These are phyloP conservation scores for Oehlia diaphana DNA, from an alignment of 192 early-diverging fungal genomes.

Conservation along the genomic window DNA sequence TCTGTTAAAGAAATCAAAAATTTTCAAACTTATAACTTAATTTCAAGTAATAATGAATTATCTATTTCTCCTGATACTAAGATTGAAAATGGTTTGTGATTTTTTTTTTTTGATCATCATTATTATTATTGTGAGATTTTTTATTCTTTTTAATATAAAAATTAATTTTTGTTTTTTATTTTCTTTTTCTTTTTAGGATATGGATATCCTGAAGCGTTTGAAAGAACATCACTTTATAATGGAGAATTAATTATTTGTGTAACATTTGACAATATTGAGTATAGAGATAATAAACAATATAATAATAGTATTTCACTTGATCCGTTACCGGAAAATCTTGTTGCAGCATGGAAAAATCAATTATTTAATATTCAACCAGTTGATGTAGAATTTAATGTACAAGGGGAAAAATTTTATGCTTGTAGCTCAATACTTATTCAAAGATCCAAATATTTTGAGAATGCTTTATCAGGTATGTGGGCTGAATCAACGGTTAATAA, in stretches of 20 bases:
- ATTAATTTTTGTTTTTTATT: neutral
- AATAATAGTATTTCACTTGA: neutral
- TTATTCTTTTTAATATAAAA: neutral
- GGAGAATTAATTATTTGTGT: neutral
- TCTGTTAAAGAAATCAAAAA: neutral
- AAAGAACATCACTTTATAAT: neutral
- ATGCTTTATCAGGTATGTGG: conserved; percentile 1
- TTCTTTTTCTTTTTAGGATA: neutral
- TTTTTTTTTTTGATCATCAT: neutral
- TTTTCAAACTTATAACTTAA: neutral
- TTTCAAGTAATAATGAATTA: neutral
- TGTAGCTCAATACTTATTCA: neutral
- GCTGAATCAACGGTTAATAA: neutral
- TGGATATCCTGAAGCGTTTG: neutral
- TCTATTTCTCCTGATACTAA: neutral
- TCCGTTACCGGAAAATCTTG: neutral
- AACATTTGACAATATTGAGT: neutral
- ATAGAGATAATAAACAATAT: neutral
- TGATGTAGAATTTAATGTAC: conserved; percentile 7
- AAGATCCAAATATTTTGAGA: conserved; percentile 13
- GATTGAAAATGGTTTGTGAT: neutral
- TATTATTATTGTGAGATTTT: neutral
- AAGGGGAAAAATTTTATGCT: conserved; percentile 1
- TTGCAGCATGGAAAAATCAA: conserved; percentile 1
- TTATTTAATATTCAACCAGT: neutral